phyloP scores from a whole-genome alignment of 371 early-diverging fungal species.

The Actinomortierella wolfii region DNA sequence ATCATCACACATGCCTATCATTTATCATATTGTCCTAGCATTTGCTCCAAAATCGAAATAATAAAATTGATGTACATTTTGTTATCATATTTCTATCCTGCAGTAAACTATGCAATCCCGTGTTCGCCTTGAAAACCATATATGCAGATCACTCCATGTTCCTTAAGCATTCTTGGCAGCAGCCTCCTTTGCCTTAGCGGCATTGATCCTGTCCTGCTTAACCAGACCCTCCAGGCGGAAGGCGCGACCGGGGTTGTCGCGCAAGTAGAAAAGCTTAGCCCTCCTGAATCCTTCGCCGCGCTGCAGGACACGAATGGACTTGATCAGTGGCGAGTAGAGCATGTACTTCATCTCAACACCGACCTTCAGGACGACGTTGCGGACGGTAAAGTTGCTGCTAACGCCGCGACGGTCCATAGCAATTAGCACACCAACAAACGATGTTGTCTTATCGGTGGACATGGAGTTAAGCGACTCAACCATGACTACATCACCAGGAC shows the following conservation, averaged over 20 bases:
- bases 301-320: constrained; percentile 73
- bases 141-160: no score
- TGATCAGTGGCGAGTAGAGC: constrained; percentile 84
- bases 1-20: no score
- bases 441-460: constrained; percentile 66
- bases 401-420: constrained; percentile 82
- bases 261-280: constrained; percentile 80
- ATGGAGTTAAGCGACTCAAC: constrained; percentile 76
- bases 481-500: constrained; percentile 73
- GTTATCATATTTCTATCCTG: no score
- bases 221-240: constrained; percentile 63
- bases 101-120: no score
- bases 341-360: constrained; percentile 84
- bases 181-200: constrained; percentile 40
- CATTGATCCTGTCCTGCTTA: constrained; percentile 50
- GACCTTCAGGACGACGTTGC: constrained; percentile 80
- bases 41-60: no score
- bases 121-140: no score
- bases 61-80: no score
- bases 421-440: constrained; percentile 81
- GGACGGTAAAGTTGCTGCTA: constrained; percentile 78
- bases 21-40: no score
- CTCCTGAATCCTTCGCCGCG: constrained; percentile 70
- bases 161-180: not conserved
- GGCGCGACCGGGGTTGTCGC: constrained; percentile 80